Conservation (phyloP, 352 stramenopile species). For the Plasmopara viticola region DNA sequence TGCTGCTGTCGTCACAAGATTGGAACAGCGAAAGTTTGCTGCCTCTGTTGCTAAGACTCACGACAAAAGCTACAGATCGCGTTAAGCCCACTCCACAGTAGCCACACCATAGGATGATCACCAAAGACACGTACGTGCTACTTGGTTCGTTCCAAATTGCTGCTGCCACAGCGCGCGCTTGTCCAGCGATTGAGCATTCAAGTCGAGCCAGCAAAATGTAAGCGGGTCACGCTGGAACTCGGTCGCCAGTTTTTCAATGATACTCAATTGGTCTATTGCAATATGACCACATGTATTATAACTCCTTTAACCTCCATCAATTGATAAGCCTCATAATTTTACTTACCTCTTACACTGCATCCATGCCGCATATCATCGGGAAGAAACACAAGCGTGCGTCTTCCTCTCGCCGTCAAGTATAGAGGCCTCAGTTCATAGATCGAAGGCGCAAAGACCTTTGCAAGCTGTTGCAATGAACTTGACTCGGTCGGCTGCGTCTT, state of each 20-base stretch:
- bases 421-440: conserved; percentile 58
- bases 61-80: conserved; percentile 41
- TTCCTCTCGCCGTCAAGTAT: conserved; percentile 54
- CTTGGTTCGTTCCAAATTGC: conserved; percentile 27
- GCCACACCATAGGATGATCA: not conserved
- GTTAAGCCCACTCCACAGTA: not conserved
- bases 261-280: conserved; percentile 57
- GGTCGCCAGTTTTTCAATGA: conserved; percentile 54
- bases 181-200: conserved; percentile 21
- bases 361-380: conserved; percentile 36
- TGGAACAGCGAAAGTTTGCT: conserved; percentile 55
- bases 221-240: conserved; percentile 71
- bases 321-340: not conserved
- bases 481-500: conserved; percentile 3
- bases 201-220: conserved; percentile 73
- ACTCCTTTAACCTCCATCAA: not conserved
- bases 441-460: conserved; percentile 65
- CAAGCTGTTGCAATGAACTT: conserved; percentile 45
- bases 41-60: conserved; percentile 49
- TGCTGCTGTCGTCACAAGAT: conserved; percentile 8
- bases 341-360: conserved; percentile 48
- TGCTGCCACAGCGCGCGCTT: conserved; percentile 39
- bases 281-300: not conserved
- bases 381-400: conserved; percentile 61
- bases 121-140: conserved; percentile 26